Evolutionary conservation across 2,329 filamentous ascomycete genomes (phyloP), one percentile per base, ranked within the genome.

Genomic region (Graphilbum sp.): DNA sequence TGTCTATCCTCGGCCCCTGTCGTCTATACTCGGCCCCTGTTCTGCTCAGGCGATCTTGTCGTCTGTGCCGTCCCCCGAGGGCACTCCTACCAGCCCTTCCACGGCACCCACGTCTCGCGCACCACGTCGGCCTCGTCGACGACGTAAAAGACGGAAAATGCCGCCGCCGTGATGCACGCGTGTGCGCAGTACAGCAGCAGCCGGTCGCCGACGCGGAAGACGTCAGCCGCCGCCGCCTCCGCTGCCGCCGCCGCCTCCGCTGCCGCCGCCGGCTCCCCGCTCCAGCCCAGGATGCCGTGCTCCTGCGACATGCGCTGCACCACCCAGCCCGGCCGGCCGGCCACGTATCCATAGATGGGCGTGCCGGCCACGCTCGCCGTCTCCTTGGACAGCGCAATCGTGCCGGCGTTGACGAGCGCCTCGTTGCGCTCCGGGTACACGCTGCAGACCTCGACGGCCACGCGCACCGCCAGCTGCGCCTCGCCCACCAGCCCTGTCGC

Each of bases 301-400:
- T 90, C 83, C 57, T 88, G 82, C 44, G 75, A 78, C 40, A 87
- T 70, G 24, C 72, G 66, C 12, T 69, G 74, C 2, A 87, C 72
- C 44, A 79, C 67, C 76, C 81, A 81, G 2, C 66, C 68, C 3
- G 52, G 55, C 40, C 3, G 52, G 54, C 40, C 59, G 53, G 10
- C 57, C 54, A 19, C 36, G 21, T 6, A 17, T 20, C 20, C 31
- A 38, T 19, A 34, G 19, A 19, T 19, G 3, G 32, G 19, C 19
- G n/a, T 11, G 13, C 16, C 34, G 12, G n/a, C 25, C 5, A n/a
- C n/a, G n/a, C n/a, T n/a, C n/a, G 24, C 25, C 34, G 34, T 30
- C 25, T 36, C 34, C 25, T 36, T 36, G 11, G 55, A 82, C 1
- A 88, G 56, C 0, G 77, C 81, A 7, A 87, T 59, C 2, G 64